Evolutionary conservation across 2,329 filamentous ascomycete genomes (phyloP).

Genomic region (Decorospora gaudefroyi): DNA sequence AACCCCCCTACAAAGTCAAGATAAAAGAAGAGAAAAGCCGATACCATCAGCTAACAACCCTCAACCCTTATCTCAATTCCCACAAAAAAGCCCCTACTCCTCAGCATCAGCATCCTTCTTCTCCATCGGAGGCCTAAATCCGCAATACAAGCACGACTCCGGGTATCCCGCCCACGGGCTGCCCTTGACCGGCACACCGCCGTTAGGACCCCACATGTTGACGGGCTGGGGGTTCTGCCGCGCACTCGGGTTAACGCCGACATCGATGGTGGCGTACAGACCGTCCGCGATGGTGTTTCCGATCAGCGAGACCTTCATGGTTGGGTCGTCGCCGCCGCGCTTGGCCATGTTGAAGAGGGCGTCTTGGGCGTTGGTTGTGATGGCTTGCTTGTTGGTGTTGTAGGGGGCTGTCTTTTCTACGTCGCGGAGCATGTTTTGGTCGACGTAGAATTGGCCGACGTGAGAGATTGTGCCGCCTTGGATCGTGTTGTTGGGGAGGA

Average conservation of each 20-base stretch:
- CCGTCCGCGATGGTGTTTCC: constrained; percentile 49
- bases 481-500: constrained; percentile 58
- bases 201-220: constrained; percentile 35
- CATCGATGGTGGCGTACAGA: constrained; percentile 40
- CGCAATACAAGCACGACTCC: constrained; percentile 30
- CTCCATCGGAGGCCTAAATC: constrained; percentile 23
- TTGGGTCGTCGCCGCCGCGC: constrained; percentile 58
- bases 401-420: constrained; percentile 57
- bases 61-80: not conserved
- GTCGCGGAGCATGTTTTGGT: constrained; percentile 60
- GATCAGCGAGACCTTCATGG: constrained; percentile 62
- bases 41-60: not conserved
- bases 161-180: constrained; percentile 39
- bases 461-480: constrained; percentile 59
- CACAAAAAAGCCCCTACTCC: too few relatives aligned
- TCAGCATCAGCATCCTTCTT: constrained; percentile 13
- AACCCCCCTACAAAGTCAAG: too few relatives aligned
- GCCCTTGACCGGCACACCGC: constrained; percentile 31
- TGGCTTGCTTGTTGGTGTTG: constrained; percentile 48
- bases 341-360: constrained; percentile 53
- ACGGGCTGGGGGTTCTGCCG: constrained; percentile 35
- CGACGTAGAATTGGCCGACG: constrained; percentile 68
- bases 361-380: constrained; percentile 60
- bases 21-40: too few relatives aligned
- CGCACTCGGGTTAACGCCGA: constrained; percentile 39